These are phyloP conservation scores for Rhodamnia argentea DNA, from an alignment of 345 rosid genomes.

Conservation along the genomic window DNA sequence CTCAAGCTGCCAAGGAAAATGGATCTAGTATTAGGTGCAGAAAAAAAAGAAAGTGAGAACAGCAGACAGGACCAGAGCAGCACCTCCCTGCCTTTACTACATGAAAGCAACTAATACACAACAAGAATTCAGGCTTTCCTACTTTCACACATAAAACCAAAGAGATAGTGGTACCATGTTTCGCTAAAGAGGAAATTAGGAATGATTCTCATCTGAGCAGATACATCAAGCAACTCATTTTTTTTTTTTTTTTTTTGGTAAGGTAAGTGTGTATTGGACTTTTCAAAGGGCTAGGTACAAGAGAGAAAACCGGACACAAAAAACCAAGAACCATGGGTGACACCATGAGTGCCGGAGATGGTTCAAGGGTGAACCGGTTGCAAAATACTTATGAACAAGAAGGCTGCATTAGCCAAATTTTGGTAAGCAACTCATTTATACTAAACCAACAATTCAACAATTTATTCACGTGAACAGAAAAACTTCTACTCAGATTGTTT, in stretches of 20 bases:
- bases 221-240: neutral
- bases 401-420: too few species aligned
- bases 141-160: neutral
- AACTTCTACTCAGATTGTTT: neutral
- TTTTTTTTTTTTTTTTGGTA: too few species aligned
- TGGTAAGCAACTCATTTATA: neutral
- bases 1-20: slow-evolving; percentile 28
- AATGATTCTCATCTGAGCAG: neutral
- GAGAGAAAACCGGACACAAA: too few species aligned
- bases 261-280: too few species aligned
- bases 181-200: neutral
- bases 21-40: neutral
- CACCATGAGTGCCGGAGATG: too few species aligned
- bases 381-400: too few species aligned
- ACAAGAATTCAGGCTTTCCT: neutral
- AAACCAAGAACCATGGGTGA: too few species aligned
- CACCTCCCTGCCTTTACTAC: neutral
- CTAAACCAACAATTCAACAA: neutral
- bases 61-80: neutral
- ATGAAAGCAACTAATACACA: neutral
- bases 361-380: too few species aligned
- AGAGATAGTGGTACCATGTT: neutral
- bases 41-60: neutral
- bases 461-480: neutral
- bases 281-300: too few species aligned